A percentile compares a stretch with the other conserved stretches of the same genome.
phyloP scores from a whole-genome alignment of 192 early-diverging fungal genomes.

The Linnemannia elongata region DNA sequence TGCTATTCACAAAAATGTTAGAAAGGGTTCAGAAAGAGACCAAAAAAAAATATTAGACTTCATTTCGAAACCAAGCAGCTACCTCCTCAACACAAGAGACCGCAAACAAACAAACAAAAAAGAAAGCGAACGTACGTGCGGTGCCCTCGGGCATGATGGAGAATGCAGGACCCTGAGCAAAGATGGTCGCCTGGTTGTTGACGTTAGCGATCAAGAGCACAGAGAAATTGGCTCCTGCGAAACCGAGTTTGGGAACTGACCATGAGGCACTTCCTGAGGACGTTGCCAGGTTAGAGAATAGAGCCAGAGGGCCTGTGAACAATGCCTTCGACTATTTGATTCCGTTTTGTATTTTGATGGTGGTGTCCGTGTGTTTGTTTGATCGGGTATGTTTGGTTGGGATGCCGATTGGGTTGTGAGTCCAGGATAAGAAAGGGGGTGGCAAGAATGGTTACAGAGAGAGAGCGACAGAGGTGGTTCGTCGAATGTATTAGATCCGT shows the following conservation, averaged over 20 bases:
- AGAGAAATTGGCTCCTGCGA: slow-evolving; percentile 29
- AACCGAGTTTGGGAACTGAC: slow-evolving; percentile 40
- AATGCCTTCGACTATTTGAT: slow-evolving; percentile 20
- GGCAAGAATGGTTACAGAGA: neutral
- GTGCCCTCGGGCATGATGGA: slow-evolving; percentile 37
- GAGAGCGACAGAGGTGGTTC: neutral
- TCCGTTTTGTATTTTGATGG: neutral
- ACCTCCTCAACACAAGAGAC: neutral
- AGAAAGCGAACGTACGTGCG: neutral
- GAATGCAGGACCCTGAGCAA: slow-evolving; percentile 26
- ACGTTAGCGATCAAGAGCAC: slow-evolving; percentile 30
- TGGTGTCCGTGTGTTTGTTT: neutral
- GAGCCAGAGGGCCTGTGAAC: slow-evolving; percentile 42
- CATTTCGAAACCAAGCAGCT: too few species aligned
- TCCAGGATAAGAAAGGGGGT: neutral
- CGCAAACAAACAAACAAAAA: neutral
- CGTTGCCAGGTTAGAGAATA: slow-evolving; percentile 34
- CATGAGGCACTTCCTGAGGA: slow-evolving; percentile 17
- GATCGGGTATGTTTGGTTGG: neutral
- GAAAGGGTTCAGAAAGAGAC: neutral
- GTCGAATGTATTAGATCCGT: neutral
- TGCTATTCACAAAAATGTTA: neutral
- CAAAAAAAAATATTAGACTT: neutral
- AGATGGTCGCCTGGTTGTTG: slow-evolving; percentile 15
- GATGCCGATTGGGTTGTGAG: neutral